Conservation (phyloP, 176 grass and related monocot species). For the Bromus sterilis region DNA sequence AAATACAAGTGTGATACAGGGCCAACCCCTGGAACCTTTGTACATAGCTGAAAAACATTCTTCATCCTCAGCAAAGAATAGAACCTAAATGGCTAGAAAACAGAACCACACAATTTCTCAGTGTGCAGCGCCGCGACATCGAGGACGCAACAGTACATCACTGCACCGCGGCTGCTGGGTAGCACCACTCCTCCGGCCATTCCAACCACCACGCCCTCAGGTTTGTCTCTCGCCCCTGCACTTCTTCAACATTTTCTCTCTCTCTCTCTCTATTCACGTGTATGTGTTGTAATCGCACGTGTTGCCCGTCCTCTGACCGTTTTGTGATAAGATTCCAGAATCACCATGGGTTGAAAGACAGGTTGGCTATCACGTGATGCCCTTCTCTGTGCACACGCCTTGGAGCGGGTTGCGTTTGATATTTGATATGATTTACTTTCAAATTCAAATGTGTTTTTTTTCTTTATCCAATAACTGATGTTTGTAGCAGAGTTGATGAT, state of each 20-base stretch:
- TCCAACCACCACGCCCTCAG: constrained; percentile 39
- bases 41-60: too few species aligned
- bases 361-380: constrained; percentile 21
- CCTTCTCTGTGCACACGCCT: not conserved
- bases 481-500: not conserved
- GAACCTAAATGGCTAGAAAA: too few species aligned
- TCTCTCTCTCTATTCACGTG: not conserved
- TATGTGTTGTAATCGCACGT: too few species aligned
- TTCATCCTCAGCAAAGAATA: too few species aligned
- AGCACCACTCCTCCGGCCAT: constrained; percentile 23
- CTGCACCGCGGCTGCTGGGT: constrained; percentile 26
- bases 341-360: not conserved
- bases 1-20: too few species aligned
- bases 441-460: not conserved
- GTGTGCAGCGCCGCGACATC: constrained; percentile 63
- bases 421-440: constrained; percentile 4
- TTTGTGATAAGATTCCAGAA: constrained; percentile 9
- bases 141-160: constrained; percentile 30
- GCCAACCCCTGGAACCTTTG: too few species aligned
- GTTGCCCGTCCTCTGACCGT: constrained; percentile 12
- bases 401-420: not conserved
- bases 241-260: not conserved
- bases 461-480: not conserved
- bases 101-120: too few species aligned
- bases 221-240: not conserved